Conservation (phyloP, 2,329 filamentous ascomycete species). For the Beauveria varroae region DNA sequence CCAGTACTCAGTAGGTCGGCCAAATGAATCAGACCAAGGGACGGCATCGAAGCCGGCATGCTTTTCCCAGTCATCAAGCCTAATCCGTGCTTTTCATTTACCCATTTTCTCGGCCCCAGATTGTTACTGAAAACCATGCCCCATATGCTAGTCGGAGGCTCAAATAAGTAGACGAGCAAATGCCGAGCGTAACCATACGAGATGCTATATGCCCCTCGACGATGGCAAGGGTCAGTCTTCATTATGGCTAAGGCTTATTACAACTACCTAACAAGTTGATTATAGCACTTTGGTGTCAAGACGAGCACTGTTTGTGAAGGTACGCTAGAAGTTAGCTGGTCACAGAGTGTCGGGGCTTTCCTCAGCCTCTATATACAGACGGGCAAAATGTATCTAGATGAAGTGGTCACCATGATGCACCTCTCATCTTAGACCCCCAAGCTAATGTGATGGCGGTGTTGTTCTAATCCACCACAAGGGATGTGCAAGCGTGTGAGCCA, state of each 20-base stretch:
- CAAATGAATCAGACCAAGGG: not conserved
- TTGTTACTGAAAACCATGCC: no score
- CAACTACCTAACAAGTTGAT: not conserved
- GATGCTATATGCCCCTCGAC: no score
- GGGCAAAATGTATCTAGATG: not conserved
- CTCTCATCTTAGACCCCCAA: not conserved
- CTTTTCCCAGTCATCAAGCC: not conserved
- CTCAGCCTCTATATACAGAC: not conserved
- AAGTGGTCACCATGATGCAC: not conserved
- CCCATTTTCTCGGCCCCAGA: not conserved
- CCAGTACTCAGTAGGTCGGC: not conserved
- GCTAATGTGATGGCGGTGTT: not conserved
- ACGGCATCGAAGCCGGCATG: not conserved
- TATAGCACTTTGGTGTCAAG: no score
- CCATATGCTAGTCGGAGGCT: no score
- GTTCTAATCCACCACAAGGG: not conserved
- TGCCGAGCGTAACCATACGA: no score
- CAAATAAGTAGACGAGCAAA: no score
- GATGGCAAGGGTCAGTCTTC: no score
- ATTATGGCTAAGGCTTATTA: not conserved
- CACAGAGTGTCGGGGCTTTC: not conserved
- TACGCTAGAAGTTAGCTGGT: not conserved
- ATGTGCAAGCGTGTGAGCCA: not conserved
- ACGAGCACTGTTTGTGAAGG: no score
- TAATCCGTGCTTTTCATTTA: no score